Evolutionary conservation across 768 basidiomycete genomes (phyloP).

Genomic region (Termitomyces sp.): DNA sequence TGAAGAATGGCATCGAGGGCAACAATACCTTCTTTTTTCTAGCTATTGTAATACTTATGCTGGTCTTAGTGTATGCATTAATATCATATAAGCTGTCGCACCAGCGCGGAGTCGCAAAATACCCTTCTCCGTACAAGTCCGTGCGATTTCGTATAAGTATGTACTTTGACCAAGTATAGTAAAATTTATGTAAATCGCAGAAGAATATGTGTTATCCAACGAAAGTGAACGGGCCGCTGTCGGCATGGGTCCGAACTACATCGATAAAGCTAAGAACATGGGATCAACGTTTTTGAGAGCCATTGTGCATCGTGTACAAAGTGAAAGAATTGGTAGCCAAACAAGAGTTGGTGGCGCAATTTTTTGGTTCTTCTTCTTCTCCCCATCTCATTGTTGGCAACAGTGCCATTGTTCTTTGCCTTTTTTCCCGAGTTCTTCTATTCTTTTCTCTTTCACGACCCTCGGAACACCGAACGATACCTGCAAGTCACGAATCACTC

Average conservation of each 20-base stretch:
- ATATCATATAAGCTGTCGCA: neutral
- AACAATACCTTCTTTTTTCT: neutral
- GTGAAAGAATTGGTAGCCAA: conserved; percentile 22
- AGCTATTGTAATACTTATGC: neutral
- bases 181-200: neutral
- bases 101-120: neutral
- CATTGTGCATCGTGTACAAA: conserved; percentile 23
- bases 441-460: conserved; percentile 34
- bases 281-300: conserved; percentile 4
- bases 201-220: neutral
- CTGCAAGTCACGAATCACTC: conserved; percentile 21
- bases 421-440: conserved; percentile 27
- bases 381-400: conserved; percentile 17
- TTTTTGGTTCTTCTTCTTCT: conserved; percentile 22
- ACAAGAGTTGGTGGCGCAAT: conserved; percentile 26
- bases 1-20: neutral
- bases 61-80: neutral
- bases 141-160: too few relatives aligned
- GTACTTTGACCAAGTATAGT: conserved; percentile 2
- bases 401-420: conserved; percentile 27
- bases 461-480: conserved; percentile 25
- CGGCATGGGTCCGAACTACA: conserved; percentile 4
- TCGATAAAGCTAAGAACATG: conserved; percentile 8
- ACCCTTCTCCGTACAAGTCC: neutral
- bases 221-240: conserved; percentile 1